Evolutionary conservation across 371 early-diverging fungal genomes (phyloP), one percentile per base, ranked within the genome.

Genomic region (Mucor lusitanicus): DNA sequence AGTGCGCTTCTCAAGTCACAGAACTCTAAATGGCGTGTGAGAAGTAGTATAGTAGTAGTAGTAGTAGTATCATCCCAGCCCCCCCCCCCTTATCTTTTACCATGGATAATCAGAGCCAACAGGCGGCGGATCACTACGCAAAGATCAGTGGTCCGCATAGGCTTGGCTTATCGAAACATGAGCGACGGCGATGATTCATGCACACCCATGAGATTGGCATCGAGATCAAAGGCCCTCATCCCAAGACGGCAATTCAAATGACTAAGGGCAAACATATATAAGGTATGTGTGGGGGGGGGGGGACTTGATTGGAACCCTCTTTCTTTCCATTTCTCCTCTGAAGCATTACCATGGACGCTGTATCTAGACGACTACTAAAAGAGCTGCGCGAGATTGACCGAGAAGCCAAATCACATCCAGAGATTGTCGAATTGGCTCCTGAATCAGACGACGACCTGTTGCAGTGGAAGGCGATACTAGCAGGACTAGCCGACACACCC

Each of bases 391-490:
- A 87, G 64, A 83, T 79, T 63, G 85, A 84, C 59, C 79, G 79
- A 64, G 87, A 88, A 64, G 71, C 80, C 12, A 69, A 70, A 13
- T 65, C 77, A 15, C 77, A 85, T 58, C 85, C 88, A 21, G 87
- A 88, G 73, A 84, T 93, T 30, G 73, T 80, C 48, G 73, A 82
- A 33, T 78, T 92, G 6, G 70, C 80, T 40, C 94, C 93, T 21
- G 67, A 82, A 28, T 75, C 82, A 37, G 95, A 95, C 74, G 92
- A 92, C 44, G 86, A 96, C 70, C 79, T 99, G 28, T 83, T 93
- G 37, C 77, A 80, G 25, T 99, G 99, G 99, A 83, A 83, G 40
- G 99, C 97, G 5, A 82, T 89, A 55, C 71, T 99, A 46, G 82
- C 83, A 3, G 97, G 97, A 8, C 90, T 94, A 8, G 69, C 79